Evolutionary conservation across 2,329 filamentous ascomycete genomes (phyloP).

Genomic region (Cladosporium cucumerinum): DNA sequence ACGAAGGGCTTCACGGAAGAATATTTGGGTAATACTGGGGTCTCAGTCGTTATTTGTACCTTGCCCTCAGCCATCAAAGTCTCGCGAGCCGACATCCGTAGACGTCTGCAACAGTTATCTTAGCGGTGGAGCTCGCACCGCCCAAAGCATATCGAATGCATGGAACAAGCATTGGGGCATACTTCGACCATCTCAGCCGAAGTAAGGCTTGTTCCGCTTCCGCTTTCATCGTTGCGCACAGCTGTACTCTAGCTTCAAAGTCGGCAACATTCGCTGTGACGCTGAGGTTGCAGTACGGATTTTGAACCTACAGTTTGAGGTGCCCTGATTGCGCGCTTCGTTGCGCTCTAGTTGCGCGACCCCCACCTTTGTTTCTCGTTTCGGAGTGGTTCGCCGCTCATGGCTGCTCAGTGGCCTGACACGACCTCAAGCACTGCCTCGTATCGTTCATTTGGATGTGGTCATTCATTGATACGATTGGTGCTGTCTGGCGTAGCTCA

Average conservation of each 20-base stretch:
- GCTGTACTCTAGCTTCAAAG: no score
- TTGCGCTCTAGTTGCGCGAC: background rate
- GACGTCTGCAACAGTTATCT: background rate
- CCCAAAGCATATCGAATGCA: background rate
- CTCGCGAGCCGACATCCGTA: background rate
- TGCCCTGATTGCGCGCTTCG: background rate
- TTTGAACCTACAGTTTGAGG: no score
- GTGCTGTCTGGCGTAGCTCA: background rate
- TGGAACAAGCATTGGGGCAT: background rate
- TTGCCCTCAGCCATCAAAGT: background rate
- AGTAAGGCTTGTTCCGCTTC: background rate
- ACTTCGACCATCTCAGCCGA: background rate
- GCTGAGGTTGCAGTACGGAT: no score
- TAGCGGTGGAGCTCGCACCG: background rate
- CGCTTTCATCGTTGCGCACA: background rate
- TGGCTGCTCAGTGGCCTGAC: conserved; percentile 8
- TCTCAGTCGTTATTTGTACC: background rate
- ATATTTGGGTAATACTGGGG: background rate
- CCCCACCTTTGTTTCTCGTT: background rate
- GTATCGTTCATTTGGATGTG: background rate
- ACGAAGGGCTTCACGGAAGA: background rate
- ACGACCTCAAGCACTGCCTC: background rate
- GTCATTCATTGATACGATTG: background rate
- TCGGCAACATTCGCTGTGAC: no score
- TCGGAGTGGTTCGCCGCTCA: background rate